Conservation (phyloP, 371 early-diverging fungal species). For the Mucor sp. region DNA sequence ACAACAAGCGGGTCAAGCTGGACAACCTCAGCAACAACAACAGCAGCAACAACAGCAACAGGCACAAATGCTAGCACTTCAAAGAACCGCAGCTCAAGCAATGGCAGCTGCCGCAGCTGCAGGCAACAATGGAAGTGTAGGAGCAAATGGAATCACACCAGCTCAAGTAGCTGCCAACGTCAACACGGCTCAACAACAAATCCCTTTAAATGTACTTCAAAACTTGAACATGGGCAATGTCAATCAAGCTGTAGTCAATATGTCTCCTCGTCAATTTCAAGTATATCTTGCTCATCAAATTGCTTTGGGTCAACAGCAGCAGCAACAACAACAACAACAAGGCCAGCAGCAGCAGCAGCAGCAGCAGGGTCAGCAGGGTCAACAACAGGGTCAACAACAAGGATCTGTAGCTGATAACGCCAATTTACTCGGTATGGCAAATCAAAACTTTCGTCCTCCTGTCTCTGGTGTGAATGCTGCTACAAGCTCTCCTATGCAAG, state of each 20-base stretch:
- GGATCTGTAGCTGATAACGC: conserved; percentile 4
- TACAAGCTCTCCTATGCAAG: conserved; percentile 20
- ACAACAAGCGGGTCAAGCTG: neutral
- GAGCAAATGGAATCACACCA: neutral
- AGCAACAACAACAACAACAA: conserved; percentile 11
- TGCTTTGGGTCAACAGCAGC: conserved; percentile 29
- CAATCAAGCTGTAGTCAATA: conserved; percentile 16
- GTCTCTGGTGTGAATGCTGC: conserved; percentile 12
- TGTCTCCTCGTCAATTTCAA: conserved; percentile 42
- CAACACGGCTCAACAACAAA: conserved; percentile 13
- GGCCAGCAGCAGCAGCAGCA: neutral
- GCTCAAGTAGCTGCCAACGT: conserved; percentile 12
- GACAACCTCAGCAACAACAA: conserved; percentile 9
- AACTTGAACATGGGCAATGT: conserved; percentile 23
- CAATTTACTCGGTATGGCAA: conserved; percentile 15
- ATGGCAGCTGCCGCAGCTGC: conserved; percentile 29
- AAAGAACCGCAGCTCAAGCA: conserved; percentile 34
- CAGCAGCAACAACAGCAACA: conserved; percentile 17
- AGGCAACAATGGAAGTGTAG: conserved; percentile 5
- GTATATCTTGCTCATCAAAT: conserved; percentile 32
- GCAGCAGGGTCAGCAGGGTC: too few species aligned
- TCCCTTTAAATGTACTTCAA: conserved; percentile 32
- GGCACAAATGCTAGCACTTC: conserved; percentile 30
- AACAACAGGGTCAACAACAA: conserved; percentile 21
- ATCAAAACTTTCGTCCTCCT: conserved; percentile 22